Evolutionary conservation across 495 filamentous ascomycete genomes (phyloP).

Genomic region (Cladorrhinum samala): DNA sequence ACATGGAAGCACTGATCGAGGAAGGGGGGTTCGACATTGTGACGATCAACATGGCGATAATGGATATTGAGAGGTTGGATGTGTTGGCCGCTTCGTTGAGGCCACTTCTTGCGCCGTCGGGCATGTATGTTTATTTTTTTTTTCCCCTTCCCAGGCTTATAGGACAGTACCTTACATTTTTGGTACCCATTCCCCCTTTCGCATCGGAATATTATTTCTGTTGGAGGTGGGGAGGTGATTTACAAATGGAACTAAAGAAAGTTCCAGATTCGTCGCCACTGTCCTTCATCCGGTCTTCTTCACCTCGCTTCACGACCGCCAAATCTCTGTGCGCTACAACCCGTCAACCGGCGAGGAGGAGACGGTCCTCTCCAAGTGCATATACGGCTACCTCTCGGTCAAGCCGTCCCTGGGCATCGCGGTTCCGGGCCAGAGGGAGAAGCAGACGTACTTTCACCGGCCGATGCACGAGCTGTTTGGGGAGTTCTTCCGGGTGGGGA

Average conservation of each 20-base stretch:
- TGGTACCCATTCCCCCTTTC: too few relatives aligned
- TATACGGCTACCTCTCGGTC: slow-evolving; percentile 33
- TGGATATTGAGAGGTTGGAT: slow-evolving; percentile 36
- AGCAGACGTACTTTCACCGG: slow-evolving; percentile 37
- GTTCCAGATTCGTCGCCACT: slow-evolving; percentile 35
- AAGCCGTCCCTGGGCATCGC: slow-evolving; percentile 30
- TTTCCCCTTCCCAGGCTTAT: background rate
- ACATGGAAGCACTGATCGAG: slow-evolving; percentile 18
- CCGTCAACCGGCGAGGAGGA: slow-evolving; percentile 19
- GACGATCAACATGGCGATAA: slow-evolving; percentile 41
- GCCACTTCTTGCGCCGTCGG: slow-evolving; percentile 28
- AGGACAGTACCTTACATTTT: too few relatives aligned
- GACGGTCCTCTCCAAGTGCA: slow-evolving; percentile 20
- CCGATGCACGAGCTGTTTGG: slow-evolving; percentile 35
- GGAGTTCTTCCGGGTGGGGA: slow-evolving; percentile 30
- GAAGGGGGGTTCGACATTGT: slow-evolving; percentile 27
- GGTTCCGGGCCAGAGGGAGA: slow-evolving; percentile 22
- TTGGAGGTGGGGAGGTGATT: too few relatives aligned
- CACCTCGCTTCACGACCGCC: slow-evolving; percentile 29
- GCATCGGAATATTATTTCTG: too few relatives aligned
- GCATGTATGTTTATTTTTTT: slow-evolving; percentile 26
- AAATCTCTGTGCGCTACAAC: slow-evolving; percentile 21
- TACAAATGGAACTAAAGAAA: background rate
- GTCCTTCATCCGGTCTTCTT: slow-evolving; percentile 41
- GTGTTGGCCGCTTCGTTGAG: slow-evolving; percentile 30